These are phyloP conservation scores for Dichomitus squalens DNA, from an alignment of 1,284 basidiomycete genomes.

Conservation along the genomic window DNA sequence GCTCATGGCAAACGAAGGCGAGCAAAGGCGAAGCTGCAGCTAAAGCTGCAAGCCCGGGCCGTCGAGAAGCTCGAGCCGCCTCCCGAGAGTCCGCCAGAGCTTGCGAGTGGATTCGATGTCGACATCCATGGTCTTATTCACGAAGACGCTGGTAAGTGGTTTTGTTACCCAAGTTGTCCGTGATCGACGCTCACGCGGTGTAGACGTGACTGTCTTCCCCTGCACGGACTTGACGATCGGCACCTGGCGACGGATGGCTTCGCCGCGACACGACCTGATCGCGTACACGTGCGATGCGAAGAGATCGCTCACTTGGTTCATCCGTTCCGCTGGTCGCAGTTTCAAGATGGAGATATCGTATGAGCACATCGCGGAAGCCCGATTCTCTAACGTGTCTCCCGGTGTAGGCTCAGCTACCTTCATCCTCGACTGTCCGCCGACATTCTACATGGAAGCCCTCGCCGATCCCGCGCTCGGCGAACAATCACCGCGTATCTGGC, in stretches of 20 bases:
- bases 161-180: not conserved
- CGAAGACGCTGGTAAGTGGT: slow-evolving; percentile 57
- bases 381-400: slow-evolving; percentile 56
- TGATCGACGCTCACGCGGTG: not conserved
- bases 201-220: slow-evolving; percentile 75
- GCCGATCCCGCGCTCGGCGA: slow-evolving; percentile 35
- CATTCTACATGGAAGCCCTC: slow-evolving; percentile 64
- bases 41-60: slow-evolving; percentile 50
- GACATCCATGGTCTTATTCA: slow-evolving; percentile 68
- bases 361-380: slow-evolving; percentile 56
- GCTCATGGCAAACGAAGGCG: slow-evolving; percentile 47
- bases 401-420: slow-evolving; percentile 64
- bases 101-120: slow-evolving; percentile 54
- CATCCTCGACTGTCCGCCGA: slow-evolving; percentile 62
- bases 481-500: slow-evolving; percentile 54
- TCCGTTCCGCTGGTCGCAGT: slow-evolving; percentile 66
- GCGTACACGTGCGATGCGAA: slow-evolving; percentile 71
- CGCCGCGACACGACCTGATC: slow-evolving; percentile 64
- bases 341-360: slow-evolving; percentile 87
- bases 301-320: slow-evolving; percentile 74
- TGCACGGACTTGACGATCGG: slow-evolving; percentile 76
- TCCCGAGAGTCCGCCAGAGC: slow-evolving; percentile 53
- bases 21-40: slow-evolving; percentile 76
- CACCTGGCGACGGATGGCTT: slow-evolving; percentile 73
- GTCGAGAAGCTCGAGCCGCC: slow-evolving; percentile 37